Evolutionary conservation across 2,329 filamentous ascomycete genomes (phyloP).

Genomic region (Neofusicoccum laricinum): DNA sequence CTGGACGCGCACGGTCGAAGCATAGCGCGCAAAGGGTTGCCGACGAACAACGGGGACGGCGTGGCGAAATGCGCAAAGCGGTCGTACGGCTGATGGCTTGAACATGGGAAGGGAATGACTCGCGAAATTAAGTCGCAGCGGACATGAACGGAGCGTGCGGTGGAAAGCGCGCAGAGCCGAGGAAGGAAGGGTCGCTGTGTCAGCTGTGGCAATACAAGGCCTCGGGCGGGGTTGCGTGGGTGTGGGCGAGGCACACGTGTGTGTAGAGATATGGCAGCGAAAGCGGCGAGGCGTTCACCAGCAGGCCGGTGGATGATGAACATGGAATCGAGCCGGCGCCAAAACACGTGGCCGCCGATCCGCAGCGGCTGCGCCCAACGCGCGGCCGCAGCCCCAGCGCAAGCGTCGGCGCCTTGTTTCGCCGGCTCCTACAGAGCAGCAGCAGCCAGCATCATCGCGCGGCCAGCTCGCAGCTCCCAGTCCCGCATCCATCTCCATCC

Average conservation of each 20-base stretch:
- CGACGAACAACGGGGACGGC: slow-evolving; percentile 22
- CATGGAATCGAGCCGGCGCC: neutral
- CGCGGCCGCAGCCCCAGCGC: neutral
- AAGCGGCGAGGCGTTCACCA: slow-evolving; percentile 11
- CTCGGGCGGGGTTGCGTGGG: neutral
- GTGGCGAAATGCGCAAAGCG: slow-evolving; percentile 29
- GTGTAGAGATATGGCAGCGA: neutral
- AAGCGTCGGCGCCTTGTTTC: slow-evolving; percentile 9
- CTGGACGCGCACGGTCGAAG: slow-evolving; percentile 32
- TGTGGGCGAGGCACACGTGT: neutral
- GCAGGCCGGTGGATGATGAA: slow-evolving; percentile 1
- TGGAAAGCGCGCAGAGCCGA: neutral
- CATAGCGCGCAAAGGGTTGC: slow-evolving; percentile 15
- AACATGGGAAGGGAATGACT: slow-evolving; percentile 33
- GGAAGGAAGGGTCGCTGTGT: neutral
- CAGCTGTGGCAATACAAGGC: neutral
- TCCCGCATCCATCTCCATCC: slow-evolving; percentile 8
- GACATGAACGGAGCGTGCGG: slow-evolving; percentile 4
- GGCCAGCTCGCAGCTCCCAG: neutral
- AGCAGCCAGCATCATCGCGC: slow-evolving; percentile 7
- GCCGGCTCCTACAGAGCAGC: neutral
- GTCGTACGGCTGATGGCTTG: slow-evolving; percentile 34
- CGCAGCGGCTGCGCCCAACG: neutral
- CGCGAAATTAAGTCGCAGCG: slow-evolving; percentile 15
- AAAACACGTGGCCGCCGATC: neutral